phyloP scores from a whole-genome alignment of 2,329 filamentous ascomycete species.

The Cordyceps tenuipes region DNA sequence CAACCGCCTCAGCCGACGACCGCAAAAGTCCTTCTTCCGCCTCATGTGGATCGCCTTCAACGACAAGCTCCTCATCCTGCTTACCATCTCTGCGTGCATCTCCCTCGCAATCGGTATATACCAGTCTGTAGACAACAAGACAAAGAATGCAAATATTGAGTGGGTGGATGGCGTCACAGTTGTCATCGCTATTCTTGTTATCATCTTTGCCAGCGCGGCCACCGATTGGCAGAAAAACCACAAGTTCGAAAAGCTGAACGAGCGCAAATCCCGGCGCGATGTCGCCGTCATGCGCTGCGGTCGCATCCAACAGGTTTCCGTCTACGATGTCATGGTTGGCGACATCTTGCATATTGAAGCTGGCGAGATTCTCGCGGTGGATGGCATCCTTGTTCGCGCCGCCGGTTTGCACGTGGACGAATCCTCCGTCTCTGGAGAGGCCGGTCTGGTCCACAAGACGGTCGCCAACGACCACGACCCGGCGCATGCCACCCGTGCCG shows the following conservation, averaged over 20 bases:
- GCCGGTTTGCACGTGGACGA: slow-evolving; percentile 57
- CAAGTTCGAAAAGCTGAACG: slow-evolving; percentile 72
- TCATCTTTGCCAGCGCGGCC: slow-evolving; percentile 66
- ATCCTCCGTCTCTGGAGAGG: slow-evolving; percentile 55
- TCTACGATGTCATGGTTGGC: slow-evolving; percentile 64
- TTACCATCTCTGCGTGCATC: slow-evolving; percentile 63
- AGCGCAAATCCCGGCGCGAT: slow-evolving; percentile 66
- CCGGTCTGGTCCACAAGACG: slow-evolving; percentile 61
- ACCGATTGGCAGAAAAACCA: slow-evolving; percentile 80
- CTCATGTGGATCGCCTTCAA: slow-evolving; percentile 72
- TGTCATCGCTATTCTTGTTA: slow-evolving; percentile 66
- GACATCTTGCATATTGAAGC: slow-evolving; percentile 67
- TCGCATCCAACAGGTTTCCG: slow-evolving; percentile 57
- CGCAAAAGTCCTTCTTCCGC: slow-evolving; percentile 60
- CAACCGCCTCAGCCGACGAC: slow-evolving; percentile 49
- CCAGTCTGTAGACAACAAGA: slow-evolving; percentile 52
- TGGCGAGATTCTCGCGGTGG: slow-evolving; percentile 63
- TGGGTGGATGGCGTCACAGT: slow-evolving; percentile 81
- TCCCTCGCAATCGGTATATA: slow-evolving; percentile 69
- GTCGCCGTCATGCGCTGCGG: slow-evolving; percentile 74
- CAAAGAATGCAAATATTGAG: slow-evolving; percentile 50
- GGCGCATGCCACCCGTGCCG: slow-evolving; percentile 43
- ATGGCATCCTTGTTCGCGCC: slow-evolving; percentile 60
- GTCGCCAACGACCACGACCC: slow-evolving; percentile 49
- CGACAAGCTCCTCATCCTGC: slow-evolving; percentile 67